Base-by-base conservation (phyloP, 2,329 filamentous ascomycete genomes). In the Colletotrichum navitas region DNA sequence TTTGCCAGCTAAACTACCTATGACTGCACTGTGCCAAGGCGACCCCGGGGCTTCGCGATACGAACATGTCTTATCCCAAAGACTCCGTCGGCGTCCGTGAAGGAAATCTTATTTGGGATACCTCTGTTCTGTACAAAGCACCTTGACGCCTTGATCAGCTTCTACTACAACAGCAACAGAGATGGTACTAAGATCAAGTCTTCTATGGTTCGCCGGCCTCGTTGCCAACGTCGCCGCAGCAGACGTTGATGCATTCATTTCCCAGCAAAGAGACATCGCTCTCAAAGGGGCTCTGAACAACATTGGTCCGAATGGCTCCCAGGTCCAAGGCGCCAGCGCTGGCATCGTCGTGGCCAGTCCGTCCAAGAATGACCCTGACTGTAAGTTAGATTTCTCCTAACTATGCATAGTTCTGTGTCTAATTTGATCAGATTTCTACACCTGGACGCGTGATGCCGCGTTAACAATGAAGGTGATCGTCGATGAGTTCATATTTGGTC, bases 341-440 rank as follows among this genome's bases (percentile, higher is more conserved):
- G 87, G 88, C 39, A 81, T 87, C 64, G 83, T 89, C 3, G 80
- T 90, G 70, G 88, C 88, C 5, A 88, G 86, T 75, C 88, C 88
- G 24, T 87, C 85, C 11, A 87, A 81, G n/a, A 78, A 74, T 3
- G 79, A 86, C 74, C 88, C 88, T 1, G 80, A 89, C 75, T 90
- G 87, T 88, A 75, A 77, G 83, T 79, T 24, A 29, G 5, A 26
- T 24, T 32, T 26, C 21, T 24, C 11, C 1, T n/a, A n/a, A n/a
- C n/a, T 5, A 1, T 16, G 14, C 12, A 32, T 16, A 32, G 18
- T 39, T 18, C 2, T 26, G 29, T 41, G 1, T n/a, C 55, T 68
- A 56, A 76, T 34, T 16, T 86, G 39, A 36, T 24, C 26, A 88
- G 86, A 89, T 74, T 89, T 84, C 77, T 89, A 85, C 74, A 88